phyloP scores from a whole-genome alignment of 768 basidiomycete genomes.

The Pulveroboletus sp. region DNA sequence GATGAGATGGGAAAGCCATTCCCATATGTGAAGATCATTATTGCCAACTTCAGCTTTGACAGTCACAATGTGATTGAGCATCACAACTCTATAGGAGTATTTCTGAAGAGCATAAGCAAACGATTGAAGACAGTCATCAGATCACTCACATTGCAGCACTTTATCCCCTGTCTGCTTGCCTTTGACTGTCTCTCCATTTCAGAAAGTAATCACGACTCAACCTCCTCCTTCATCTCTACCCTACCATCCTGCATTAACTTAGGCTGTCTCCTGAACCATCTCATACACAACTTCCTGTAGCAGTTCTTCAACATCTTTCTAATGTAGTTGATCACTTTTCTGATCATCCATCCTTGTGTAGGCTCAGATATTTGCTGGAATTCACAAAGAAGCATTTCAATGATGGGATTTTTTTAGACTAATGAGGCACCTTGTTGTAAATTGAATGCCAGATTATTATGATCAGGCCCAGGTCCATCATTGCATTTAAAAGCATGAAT shows the following conservation, averaged over 20 bases:
- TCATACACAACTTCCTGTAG: slow-evolving; percentile 4
- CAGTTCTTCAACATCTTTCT: not conserved
- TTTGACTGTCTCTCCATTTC: not conserved
- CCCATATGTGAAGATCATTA: too few species aligned
- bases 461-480: slow-evolving; percentile 3
- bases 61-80: not conserved
- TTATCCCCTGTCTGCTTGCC: not conserved
- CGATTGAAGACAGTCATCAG: too few species aligned
- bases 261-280: not conserved
- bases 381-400: not conserved
- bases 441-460: not conserved
- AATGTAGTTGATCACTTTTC: slow-evolving; percentile 1
- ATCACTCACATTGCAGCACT: slow-evolving; percentile 1
- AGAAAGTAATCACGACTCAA: not conserved
- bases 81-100: not conserved
- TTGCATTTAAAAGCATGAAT: not conserved
- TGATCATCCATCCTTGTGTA: slow-evolving; percentile 5
- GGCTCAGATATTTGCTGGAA: not conserved
- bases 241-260: not conserved
- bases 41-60: not conserved
- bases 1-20: slow-evolving; percentile 1
- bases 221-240: not conserved
- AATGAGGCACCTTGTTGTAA: not conserved
- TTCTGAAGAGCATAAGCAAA: not conserved
- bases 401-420: not conserved